These are phyloP conservation scores for Pseudonitzschia pungens DNA, from an alignment of 108 stramenopile genomes.

Conservation along the genomic window DNA sequence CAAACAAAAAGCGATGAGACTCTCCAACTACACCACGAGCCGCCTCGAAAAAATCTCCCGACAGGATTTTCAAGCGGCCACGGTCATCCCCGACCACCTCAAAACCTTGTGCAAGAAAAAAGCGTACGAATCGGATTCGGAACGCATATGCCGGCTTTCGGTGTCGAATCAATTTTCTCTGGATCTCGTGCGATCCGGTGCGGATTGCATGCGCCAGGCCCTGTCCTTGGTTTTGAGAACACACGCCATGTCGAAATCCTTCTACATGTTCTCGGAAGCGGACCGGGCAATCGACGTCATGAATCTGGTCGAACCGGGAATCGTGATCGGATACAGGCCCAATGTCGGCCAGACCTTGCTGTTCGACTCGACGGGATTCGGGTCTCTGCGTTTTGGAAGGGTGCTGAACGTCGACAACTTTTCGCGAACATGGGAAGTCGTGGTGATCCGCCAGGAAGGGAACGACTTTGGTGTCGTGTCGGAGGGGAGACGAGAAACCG, in stretches of 20 bases:
- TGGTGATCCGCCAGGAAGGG: slow-evolving; percentile 25
- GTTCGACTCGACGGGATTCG: slow-evolving; percentile 1
- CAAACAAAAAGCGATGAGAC: slow-evolving; percentile 66
- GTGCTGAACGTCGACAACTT: slow-evolving; percentile 46
- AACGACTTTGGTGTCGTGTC: background rate
- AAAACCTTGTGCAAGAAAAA: slow-evolving; percentile 22
- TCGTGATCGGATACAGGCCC: slow-evolving; percentile 44
- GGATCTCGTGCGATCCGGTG: slow-evolving; percentile 45
- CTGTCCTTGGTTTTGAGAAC: slow-evolving; percentile 51
- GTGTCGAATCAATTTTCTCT: slow-evolving; percentile 61
- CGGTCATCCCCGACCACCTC: slow-evolving; percentile 16
- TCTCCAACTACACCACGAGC: slow-evolving; percentile 54
- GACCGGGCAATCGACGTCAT: slow-evolving; percentile 47
- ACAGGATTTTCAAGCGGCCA: slow-evolving; percentile 48
- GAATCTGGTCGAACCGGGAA: slow-evolving; percentile 51
- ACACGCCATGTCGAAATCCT: slow-evolving; percentile 56
- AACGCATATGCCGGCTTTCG: slow-evolving; percentile 53
- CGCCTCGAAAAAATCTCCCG: slow-evolving; percentile 50
- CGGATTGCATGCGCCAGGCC: slow-evolving; percentile 50
- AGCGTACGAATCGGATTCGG: slow-evolving; percentile 20
- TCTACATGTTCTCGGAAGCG: slow-evolving; percentile 45
- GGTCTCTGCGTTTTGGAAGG: slow-evolving; percentile 42
- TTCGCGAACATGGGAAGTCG: slow-evolving; percentile 40
- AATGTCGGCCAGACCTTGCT: slow-evolving; percentile 22
- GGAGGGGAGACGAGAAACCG: slow-evolving; percentile 23